These are phyloP conservation scores for Jatropha multifida DNA, from an alignment of 441 rosid species.

Conservation along the genomic window DNA sequence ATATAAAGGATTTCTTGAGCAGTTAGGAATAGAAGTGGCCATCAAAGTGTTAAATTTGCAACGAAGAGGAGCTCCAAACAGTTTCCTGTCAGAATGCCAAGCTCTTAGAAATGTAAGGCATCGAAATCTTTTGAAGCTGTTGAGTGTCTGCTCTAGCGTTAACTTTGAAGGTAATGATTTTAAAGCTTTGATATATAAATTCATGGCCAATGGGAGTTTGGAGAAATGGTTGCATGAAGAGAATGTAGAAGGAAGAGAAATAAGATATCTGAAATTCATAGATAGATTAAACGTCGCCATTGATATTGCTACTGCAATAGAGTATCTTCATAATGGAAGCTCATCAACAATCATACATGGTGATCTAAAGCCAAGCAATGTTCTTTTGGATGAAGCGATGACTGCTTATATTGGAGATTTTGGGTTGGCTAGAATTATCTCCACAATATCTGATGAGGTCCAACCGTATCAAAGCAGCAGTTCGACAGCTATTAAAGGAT, in stretches of 20 bases:
- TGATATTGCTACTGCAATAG: neutral
- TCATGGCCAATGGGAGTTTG: constrained; percentile 17
- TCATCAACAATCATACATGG: constrained; percentile 13
- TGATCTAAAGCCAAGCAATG: constrained; percentile 3
- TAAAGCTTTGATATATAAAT: constrained; percentile 13
- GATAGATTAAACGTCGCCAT: neutral
- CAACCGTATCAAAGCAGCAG: neutral
- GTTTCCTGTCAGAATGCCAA: constrained; percentile 3
- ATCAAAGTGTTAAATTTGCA: too few relatives aligned
- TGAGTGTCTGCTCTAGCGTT: neutral
- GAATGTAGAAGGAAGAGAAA: neutral
- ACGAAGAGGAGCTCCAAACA: neutral
- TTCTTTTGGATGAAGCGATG: constrained; percentile 6
- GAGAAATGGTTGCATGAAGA: neutral
- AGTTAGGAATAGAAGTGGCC: too few relatives aligned
- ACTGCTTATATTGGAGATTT: constrained; percentile 6
- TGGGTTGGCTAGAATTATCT: constrained; percentile 1
- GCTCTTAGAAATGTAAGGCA: neutral
- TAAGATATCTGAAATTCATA: neutral
- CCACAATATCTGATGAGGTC: neutral
- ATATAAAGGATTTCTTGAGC: too few relatives aligned
- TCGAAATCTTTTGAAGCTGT: neutral
- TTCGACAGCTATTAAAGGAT: neutral
- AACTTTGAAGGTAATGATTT: neutral
- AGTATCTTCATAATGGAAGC: neutral